Evolutionary conservation across 2,329 filamentous ascomycete genomes (phyloP).

Genomic region (Trichophyton benhamiae): DNA sequence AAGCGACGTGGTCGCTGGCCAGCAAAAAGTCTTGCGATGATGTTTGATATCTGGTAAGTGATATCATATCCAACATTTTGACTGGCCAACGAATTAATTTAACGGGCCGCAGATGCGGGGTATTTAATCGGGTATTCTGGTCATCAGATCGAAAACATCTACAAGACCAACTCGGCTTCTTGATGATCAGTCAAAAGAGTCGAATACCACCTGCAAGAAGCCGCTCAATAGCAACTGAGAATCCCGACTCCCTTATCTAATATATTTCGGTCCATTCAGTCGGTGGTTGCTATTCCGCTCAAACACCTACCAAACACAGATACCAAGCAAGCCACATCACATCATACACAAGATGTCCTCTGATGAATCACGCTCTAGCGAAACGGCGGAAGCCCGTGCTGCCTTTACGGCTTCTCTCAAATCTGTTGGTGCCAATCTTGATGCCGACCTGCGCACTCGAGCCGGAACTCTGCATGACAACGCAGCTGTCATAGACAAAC

Average conservation of each 20-base stretch:
- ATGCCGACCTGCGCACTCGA: conserved; percentile 42
- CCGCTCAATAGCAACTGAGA: too few relatives aligned
- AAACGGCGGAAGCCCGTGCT: conserved; percentile 31
- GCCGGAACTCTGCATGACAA: conserved; percentile 47
- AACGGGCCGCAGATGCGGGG: background rate
- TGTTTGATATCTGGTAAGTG: background rate
- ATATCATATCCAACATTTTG: background rate
- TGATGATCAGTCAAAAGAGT: background rate
- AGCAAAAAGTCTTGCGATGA: background rate
- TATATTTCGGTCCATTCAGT: too few relatives aligned
- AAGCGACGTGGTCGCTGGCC: background rate
- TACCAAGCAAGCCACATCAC: background rate
- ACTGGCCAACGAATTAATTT: background rate
- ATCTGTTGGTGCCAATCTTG: conserved; percentile 37
- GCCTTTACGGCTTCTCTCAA: conserved; percentile 35
- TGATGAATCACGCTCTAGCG: conserved; percentile 18
- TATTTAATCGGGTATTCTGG: background rate
- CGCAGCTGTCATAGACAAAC: conserved; percentile 40
- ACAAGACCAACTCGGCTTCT: background rate
- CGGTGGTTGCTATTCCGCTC: background rate
- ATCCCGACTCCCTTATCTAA: too few relatives aligned
- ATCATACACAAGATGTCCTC: conserved; percentile 6
- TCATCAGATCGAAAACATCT: background rate
- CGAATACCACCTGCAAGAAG: background rate
- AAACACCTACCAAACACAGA: background rate